phyloP scores from a whole-genome alignment of 257 asterid genomes.

The Jaltomata sinuosa region DNA sequence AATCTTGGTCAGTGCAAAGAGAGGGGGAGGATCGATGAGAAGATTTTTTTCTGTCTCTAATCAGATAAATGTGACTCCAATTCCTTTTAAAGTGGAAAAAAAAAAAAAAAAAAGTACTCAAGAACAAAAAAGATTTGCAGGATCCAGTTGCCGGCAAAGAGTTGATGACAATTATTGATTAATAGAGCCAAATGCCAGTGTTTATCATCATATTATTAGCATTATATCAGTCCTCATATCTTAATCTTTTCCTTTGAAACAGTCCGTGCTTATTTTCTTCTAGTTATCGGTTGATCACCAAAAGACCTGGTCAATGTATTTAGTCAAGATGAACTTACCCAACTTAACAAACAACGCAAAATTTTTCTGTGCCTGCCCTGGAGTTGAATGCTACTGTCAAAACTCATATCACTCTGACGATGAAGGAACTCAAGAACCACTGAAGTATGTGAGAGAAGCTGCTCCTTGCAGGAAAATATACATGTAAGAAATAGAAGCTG shows the following conservation, averaged over 20 bases:
- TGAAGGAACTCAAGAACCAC: conserved; percentile 72
- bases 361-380: conserved; percentile 60
- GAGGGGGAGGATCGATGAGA: neutral
- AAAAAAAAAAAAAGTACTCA: neutral
- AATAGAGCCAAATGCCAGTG: neutral
- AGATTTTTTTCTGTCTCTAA: neutral
- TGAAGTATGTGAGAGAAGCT: conserved; percentile 83
- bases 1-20: neutral
- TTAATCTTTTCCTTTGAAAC: neutral
- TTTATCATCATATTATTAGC: neutral
- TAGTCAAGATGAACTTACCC: conserved; percentile 47
- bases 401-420: conserved; percentile 53
- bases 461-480: conserved; percentile 25
- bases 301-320: neutral
- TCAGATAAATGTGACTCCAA: neutral
- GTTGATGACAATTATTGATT: neutral
- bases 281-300: neutral
- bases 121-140: neutral
- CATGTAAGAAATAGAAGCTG: conserved; percentile 20
- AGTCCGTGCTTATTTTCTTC: neutral
- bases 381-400: conserved; percentile 30
- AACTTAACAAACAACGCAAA: conserved; percentile 83
- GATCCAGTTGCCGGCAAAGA: neutral
- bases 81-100: neutral
- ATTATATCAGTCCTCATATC: neutral